Evolutionary conservation across 306 rosid genomes (phyloP).

Genomic region (Quillaja saponaria): DNA sequence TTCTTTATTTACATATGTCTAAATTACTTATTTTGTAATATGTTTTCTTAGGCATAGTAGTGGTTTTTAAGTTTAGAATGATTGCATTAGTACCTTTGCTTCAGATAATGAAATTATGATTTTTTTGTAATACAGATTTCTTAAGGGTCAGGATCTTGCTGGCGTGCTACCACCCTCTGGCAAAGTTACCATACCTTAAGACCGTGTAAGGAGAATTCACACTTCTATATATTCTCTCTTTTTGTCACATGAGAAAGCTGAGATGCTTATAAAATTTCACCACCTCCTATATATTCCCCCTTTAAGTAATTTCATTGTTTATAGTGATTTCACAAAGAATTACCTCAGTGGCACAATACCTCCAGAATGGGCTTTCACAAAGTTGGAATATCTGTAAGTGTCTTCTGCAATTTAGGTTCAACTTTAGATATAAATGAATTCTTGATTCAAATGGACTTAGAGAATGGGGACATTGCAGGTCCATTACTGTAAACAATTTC

Average conservation of each 20-base stretch:
- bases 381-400: conserved; percentile 30
- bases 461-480: conserved; percentile 11
- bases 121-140: background rate
- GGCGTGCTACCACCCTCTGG: conserved; percentile 40
- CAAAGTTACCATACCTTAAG: conserved; percentile 23
- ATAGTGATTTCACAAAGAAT: conserved; percentile 23
- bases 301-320: background rate
- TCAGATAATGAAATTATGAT: background rate
- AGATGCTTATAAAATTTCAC: too few relatives aligned
- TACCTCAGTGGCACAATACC: conserved; percentile 34
- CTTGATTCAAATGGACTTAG: background rate
- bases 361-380: conserved; percentile 19
- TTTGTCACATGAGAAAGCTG: background rate
- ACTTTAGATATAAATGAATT: too few relatives aligned
- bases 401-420: too few relatives aligned
- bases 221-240: too few relatives aligned
- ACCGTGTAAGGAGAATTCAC: conserved; percentile 4
- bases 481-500: conserved; percentile 31
- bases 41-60: too few relatives aligned
- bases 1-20: too few relatives aligned
- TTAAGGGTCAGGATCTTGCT: conserved; percentile 31
- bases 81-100: background rate
- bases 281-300: too few relatives aligned
- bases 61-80: too few relatives aligned
- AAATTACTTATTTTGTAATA: background rate